Evolutionary conservation across 805 yeast genomes (phyloP).

Genomic region (Candida michaelii): DNA sequence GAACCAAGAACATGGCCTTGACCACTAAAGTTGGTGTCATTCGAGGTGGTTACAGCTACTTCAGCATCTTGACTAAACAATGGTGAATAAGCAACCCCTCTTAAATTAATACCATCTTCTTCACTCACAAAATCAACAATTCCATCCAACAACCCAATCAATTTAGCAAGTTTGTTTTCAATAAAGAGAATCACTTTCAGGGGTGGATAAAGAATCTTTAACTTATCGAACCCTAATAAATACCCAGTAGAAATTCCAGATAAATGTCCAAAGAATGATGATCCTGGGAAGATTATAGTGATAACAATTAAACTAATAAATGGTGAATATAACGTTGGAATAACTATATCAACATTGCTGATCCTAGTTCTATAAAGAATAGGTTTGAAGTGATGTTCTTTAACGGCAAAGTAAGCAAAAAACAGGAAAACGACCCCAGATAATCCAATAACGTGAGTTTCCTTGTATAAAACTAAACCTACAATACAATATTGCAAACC

Average conservation of each 20-base stretch:
- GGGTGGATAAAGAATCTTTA: slow-evolving; percentile 65
- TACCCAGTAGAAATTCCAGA: slow-evolving; percentile 69
- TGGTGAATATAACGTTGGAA: slow-evolving; percentile 66
- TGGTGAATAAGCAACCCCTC: slow-evolving; percentile 34
- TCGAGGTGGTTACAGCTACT: slow-evolving; percentile 4
- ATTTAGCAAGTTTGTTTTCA: slow-evolving; percentile 51
- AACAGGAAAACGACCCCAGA: slow-evolving; percentile 76
- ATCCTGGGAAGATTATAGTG: slow-evolving; percentile 57
- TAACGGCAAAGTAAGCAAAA: slow-evolving; percentile 57
- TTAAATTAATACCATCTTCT: slow-evolving; percentile 50
- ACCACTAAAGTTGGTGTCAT: slow-evolving; percentile 16
- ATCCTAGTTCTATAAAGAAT: slow-evolving; percentile 28
- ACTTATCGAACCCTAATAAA: slow-evolving; percentile 55
- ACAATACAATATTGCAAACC: slow-evolving; percentile 62
- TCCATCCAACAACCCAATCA: slow-evolving; percentile 54
- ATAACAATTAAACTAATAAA: slow-evolving; percentile 49
- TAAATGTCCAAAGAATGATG: slow-evolving; percentile 74
- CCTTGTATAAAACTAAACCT: slow-evolving; percentile 52
- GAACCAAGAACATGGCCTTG: slow-evolving; percentile 23
- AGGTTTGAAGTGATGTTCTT: slow-evolving; percentile 40
- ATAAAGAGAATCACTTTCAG: slow-evolving; percentile 61
- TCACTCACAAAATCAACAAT: slow-evolving; percentile 60
- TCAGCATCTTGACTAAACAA: slow-evolving; percentile 27
- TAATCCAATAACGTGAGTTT: slow-evolving; percentile 60
- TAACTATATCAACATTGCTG: slow-evolving; percentile 36